phyloP scores from a whole-genome alignment of 2,329 filamentous ascomycete genomes.

The Trichocomaceae sp. region DNA sequence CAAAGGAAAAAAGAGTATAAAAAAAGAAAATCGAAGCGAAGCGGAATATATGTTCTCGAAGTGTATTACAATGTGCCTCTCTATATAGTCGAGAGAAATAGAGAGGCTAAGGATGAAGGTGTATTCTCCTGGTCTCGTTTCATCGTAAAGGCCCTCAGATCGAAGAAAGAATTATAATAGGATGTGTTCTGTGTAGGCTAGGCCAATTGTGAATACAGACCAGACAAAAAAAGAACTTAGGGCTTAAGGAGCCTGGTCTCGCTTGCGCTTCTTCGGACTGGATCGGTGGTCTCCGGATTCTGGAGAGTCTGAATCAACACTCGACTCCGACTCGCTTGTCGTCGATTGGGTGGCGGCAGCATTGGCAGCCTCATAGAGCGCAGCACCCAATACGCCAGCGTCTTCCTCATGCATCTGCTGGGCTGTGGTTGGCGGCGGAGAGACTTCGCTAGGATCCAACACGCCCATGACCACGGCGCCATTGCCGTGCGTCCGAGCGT shows the following conservation, averaged over 20 bases:
- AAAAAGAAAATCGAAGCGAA: conserved; percentile 7
- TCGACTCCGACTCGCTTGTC: conserved; percentile 38
- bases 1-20: conserved; percentile 9
- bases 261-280: conserved; percentile 72
- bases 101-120: conserved; percentile 13
- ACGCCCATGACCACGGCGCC: conserved; percentile 89
- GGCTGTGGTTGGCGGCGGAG: conserved; percentile 25
- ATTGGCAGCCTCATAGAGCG: conserved; percentile 73
- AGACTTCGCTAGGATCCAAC: conserved; percentile 54
- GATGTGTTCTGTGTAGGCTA: background rate
- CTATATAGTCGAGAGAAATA: background rate
- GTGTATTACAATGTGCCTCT: conserved; percentile 13
- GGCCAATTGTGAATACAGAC: background rate
- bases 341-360: conserved; percentile 59
- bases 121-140: conserved; percentile 37
- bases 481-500: conserved; percentile 85
- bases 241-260: conserved; percentile 55
- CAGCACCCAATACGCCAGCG: conserved; percentile 62
- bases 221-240: too few species aligned
- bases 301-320: conserved; percentile 25
- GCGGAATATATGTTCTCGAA: conserved; percentile 13
- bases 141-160: conserved; percentile 25
- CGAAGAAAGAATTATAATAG: background rate
- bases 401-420: conserved; percentile 49
- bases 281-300: conserved; percentile 35